Evolutionary conservation across 352 stramenopile genomes (phyloP).

Genomic region (Pythium diclinum): DNA sequence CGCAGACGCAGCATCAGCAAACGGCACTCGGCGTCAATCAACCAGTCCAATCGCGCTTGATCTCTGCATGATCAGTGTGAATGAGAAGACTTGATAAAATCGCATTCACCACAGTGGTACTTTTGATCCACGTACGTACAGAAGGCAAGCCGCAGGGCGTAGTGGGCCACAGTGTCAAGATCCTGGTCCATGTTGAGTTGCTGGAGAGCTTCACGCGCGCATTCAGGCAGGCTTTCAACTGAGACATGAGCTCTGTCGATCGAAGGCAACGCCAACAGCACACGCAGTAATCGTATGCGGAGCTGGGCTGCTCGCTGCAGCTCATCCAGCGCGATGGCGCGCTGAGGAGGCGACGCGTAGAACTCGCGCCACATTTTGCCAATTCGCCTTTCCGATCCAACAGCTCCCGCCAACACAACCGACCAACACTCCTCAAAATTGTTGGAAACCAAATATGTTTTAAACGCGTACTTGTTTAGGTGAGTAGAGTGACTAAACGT

Average conservation of each 20-base stretch:
- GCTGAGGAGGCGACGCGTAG: slow-evolving; percentile 81
- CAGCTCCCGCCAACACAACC: neutral
- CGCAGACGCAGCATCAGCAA: slow-evolving; percentile 7
- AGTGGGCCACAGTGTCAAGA: slow-evolving; percentile 23
- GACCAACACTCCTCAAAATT: neutral
- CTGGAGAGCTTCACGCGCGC: slow-evolving; percentile 7
- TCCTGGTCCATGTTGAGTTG: slow-evolving; percentile 16
- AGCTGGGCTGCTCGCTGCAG: slow-evolving; percentile 88
- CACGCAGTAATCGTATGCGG: slow-evolving; percentile 51
- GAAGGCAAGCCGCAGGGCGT: slow-evolving; percentile 23
- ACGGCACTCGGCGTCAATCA: slow-evolving; percentile 43
- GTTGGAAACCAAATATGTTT: neutral
- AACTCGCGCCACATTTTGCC: slow-evolving; percentile 35
- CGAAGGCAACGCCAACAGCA: slow-evolving; percentile 11
- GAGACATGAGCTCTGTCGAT: slow-evolving; percentile 11
- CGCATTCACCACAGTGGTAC: slow-evolving; percentile 6
- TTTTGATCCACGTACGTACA: slow-evolving; percentile 21
- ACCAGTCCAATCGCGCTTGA: slow-evolving; percentile 43
- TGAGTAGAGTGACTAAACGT: neutral
- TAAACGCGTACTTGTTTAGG: neutral
- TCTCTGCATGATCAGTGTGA: slow-evolving; percentile 25
- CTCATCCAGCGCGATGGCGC: slow-evolving; percentile 91
- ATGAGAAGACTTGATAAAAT: neutral
- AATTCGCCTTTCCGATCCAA: neutral
- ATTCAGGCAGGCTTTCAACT: slow-evolving; percentile 14